Base-by-base conservation (phyloP, 2,329 filamentous ascomycete genomes). In the Madurella mycetomatis region DNA sequence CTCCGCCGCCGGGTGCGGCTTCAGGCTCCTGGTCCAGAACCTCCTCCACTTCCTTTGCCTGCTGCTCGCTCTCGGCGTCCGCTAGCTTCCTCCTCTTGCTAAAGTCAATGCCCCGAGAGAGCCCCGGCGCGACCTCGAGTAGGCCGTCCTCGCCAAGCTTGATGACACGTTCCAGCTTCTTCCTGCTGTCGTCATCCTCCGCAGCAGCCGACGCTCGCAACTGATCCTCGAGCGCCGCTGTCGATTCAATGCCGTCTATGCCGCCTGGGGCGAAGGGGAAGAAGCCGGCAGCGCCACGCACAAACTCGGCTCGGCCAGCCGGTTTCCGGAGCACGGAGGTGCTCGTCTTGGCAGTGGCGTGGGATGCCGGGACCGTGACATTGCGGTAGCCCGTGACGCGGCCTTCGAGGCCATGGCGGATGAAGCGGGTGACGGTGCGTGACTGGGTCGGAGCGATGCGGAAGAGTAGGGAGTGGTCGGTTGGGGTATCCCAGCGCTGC, bases 181-280 rank as follows among this genome's bases (percentile, higher is more conserved):
- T 80, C 45, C 70, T 67, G 11, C 68, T 63, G 9, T 80, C 81
- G 57, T 63, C 68, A 59, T 68, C 76, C 25, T 66, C 71, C 31
- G 67, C 73, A 51, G 60, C 65, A 59, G 58, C 71, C 52, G 80
- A 78, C 39, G 76, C 75, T 47, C 80, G 76, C 16, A 84, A 77
- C 64, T 92, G 85, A 47, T 91, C 88, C 67, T 96, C 92, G 49
- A 90, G 77, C 4, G 88, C 89, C 30, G 92, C 90, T 9, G 91
- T 86, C 2, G 89, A 88, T 69, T 95, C 89, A 18, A 96, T 87
- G 1, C 85, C 84, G 57, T 96, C 92, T 13, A 97, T 72, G 1
- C 94, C 94, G 52, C 92, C 92, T 0, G 92, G 92, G 0, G 91
- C 87, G 72, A 97, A 96, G 0, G 92, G 92, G 56, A 96, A 95